These are phyloP conservation scores for Sugiyamaella boreocaroliniensis DNA, from an alignment of 805 yeast genomes.

Conservation along the genomic window DNA sequence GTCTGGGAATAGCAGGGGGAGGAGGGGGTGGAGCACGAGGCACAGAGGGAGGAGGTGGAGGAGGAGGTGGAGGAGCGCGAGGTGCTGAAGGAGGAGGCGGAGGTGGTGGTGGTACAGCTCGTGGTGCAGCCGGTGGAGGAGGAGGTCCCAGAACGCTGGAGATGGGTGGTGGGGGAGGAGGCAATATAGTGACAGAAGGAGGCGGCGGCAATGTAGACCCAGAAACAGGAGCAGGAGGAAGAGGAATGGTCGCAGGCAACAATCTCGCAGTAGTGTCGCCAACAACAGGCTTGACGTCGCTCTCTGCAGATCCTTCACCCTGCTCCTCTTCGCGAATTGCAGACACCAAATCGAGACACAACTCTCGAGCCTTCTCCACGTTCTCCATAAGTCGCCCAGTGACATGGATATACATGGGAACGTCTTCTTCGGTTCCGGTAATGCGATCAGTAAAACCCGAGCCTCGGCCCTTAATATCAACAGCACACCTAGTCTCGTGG, in stretches of 20 bases:
- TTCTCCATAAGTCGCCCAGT: slow-evolving; percentile 21
- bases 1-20: neutral
- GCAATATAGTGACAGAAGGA: slow-evolving; percentile 6
- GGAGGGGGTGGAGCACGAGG: slow-evolving; percentile 9
- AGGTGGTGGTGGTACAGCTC: slow-evolving; percentile 16
- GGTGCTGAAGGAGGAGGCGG: slow-evolving; percentile 3
- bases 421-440: slow-evolving; percentile 29
- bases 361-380: slow-evolving; percentile 23
- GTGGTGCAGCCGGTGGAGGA: too few species aligned
- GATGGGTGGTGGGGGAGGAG: slow-evolving; percentile 11
- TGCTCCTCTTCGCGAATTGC: slow-evolving; percentile 23
- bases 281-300: neutral
- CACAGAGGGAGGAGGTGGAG: slow-evolving; percentile 17
- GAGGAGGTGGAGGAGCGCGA: slow-evolving; percentile 9
- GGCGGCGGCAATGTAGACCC: slow-evolving; percentile 5
- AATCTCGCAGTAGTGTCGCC: neutral
- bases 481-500: slow-evolving; percentile 27
- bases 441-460: slow-evolving; percentile 29
- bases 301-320: slow-evolving; percentile 1
- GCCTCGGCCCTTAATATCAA: slow-evolving; percentile 33
- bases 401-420: slow-evolving; percentile 28
- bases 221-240: slow-evolving; percentile 5
- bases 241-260: neutral
- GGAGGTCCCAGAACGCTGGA: slow-evolving; percentile 5
- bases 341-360: slow-evolving; percentile 25